Base-by-base conservation (phyloP, 2,329 filamentous ascomycete genomes). In the Paramyrothecium roridum region DNA sequence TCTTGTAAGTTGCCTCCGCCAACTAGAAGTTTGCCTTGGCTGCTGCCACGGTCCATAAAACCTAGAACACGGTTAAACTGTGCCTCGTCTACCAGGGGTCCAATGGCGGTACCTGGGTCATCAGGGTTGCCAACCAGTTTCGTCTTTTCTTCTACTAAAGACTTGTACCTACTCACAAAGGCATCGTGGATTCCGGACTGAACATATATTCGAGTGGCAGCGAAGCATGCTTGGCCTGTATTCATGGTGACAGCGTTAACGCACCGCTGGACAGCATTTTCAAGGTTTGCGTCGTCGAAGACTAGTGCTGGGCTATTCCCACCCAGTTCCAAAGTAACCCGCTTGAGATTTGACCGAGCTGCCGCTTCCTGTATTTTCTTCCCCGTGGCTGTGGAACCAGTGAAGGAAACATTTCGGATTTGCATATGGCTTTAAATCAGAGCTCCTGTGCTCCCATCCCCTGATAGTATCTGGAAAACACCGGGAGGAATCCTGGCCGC, bases 371-470 rank as follows among this genome's bases (percentile, higher is more conserved):
- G 81, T 60, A 86, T 78, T 66, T 77, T 80, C 73, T 84, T 85
- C n/a, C 83, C 83, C 1, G 80, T 84, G 1, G 74, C 74, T 46
- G 74, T 80, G 21, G 80, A 83, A 10, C 84, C 83, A 1, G 84
- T 86, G 71, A 87, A 87, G 62, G 74, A 76, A 68, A n/a, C n/a
- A 87, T 80, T 74, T 84, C 86, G 57, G 78, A 33, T 74, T 79
- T 0, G 80, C 79, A 63, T 87, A 83, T 19, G 64, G 65, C 1
- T 80, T 83, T 57, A 87, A 67, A 73, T n/a, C n/a, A 74, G 75
- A 2, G 78, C 80, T n/a, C 84, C 84, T 16, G 86, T 76, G 53
- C 76, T 71, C 60, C 85, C 82, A 55, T 81, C 81, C n/a, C 84
- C 84, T 4, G 50, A 52, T 30, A 52, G 7, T 3, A 52, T 20